Percentiles rank a stretch among this genome's conserved stretches.
Evolutionary conservation across 1,139 yeast genomes (phyloP).

Genomic region (Citeromyces hawaiiensis): DNA sequence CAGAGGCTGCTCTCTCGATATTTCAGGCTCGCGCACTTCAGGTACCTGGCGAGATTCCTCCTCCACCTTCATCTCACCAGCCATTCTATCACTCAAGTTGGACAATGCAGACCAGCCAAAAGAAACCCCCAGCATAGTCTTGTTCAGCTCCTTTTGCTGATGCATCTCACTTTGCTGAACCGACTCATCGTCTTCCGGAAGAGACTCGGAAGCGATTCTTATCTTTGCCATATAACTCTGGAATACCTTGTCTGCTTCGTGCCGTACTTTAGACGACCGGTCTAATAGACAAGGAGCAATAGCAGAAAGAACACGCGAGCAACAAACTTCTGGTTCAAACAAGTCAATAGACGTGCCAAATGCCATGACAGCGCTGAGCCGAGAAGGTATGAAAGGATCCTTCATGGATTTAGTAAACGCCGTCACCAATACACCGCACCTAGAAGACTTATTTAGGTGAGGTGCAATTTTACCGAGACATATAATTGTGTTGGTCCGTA

Average conservation of each 20-base stretch:
- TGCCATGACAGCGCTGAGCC: slow-evolving; percentile 70
- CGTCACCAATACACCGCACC: slow-evolving; percentile 67
- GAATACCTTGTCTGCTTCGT: slow-evolving; percentile 58
- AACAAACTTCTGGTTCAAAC: slow-evolving; percentile 65
- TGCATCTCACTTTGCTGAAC: slow-evolving; percentile 5
- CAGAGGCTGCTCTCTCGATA: background rate
- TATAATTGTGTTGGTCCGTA: slow-evolving; percentile 76
- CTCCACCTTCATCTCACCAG: slow-evolving; percentile 5
- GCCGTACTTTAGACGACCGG: slow-evolving; percentile 52
- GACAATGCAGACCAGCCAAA: slow-evolving; percentile 6
- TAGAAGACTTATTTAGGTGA: slow-evolving; percentile 42
- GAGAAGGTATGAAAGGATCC: slow-evolving; percentile 69
- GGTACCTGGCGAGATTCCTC: background rate
- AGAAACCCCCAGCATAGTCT: background rate
- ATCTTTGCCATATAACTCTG: slow-evolving; percentile 52
- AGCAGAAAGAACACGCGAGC: slow-evolving; percentile 74
- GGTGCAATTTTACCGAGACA: slow-evolving; percentile 62
- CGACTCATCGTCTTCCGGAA: slow-evolving; percentile 33
- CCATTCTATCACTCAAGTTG: slow-evolving; percentile 3
- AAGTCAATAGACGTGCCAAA: slow-evolving; percentile 50
- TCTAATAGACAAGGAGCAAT: slow-evolving; percentile 80
- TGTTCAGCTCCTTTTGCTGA: slow-evolving; percentile 3
- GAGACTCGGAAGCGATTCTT: slow-evolving; percentile 41
- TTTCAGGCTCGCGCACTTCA: background rate
- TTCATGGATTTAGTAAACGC: slow-evolving; percentile 77